A percentile compares a stretch with the other conserved stretches of the same genome.
phyloP scores from a whole-genome alignment of 164 flowering plant genomes.

The Liquidambar formosana region DNA sequence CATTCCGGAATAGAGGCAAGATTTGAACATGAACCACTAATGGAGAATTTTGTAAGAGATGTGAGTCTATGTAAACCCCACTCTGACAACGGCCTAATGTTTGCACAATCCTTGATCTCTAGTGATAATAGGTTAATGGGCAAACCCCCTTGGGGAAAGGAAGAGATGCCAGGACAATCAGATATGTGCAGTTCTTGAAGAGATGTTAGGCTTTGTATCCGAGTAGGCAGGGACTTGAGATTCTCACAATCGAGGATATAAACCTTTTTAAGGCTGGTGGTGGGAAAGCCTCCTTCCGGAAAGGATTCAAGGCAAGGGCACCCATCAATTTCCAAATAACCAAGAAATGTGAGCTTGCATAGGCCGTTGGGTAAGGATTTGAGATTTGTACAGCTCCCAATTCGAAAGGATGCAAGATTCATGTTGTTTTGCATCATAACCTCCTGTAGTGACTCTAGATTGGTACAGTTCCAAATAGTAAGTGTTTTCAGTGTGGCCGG shows the following conservation, averaged over 20 bases:
- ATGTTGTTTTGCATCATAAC: constrained; percentile 1
- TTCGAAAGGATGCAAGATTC: not conserved
- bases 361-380: constrained; percentile 16
- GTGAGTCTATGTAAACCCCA: constrained; percentile 21
- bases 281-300: constrained; percentile 19
- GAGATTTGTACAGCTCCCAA: constrained; percentile 9
- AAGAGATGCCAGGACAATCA: constrained; percentile 15
- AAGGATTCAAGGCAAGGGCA: constrained; percentile 23
- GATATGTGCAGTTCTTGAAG: constrained; percentile 13
- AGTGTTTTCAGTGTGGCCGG: no score
- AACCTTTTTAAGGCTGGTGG: constrained; percentile 11
- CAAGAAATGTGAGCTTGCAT: constrained; percentile 13
- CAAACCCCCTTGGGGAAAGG: constrained; percentile 26
- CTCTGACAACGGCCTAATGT: constrained; percentile 16
- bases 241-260: constrained; percentile 15
- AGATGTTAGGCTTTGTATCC: constrained; percentile 18
- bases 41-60: no score
- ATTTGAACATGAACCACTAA: no score
- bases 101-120: constrained; percentile 14
- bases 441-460: constrained; percentile 10
- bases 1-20: no score
- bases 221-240: constrained; percentile 19
- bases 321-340: constrained; percentile 10
- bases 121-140: constrained; percentile 21
- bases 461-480: constrained; percentile 11